Evolutionary conservation across 805 yeast genomes (phyloP).

Genomic region (Metschnikowia arizonensis): DNA sequence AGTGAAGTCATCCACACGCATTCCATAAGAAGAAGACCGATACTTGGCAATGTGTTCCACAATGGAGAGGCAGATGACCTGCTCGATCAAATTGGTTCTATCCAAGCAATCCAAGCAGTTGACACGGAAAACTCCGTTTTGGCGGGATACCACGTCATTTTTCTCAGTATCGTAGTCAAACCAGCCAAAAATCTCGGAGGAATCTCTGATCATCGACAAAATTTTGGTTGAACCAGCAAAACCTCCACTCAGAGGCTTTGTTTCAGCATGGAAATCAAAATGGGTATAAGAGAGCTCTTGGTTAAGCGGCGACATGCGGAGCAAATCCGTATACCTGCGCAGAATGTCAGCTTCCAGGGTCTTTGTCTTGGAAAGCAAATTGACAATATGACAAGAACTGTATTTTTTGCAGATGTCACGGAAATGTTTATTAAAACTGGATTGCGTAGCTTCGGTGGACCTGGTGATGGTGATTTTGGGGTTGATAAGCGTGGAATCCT

Average conservation of each 20-base stretch:
- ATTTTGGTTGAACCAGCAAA: slow-evolving; percentile 78
- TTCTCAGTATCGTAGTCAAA: slow-evolving; percentile 62
- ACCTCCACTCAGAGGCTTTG: slow-evolving; percentile 70
- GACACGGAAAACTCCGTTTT: slow-evolving; percentile 86
- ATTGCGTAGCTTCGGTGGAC: slow-evolving; percentile 87
- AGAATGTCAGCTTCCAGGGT: slow-evolving; percentile 72
- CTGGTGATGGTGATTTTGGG: slow-evolving; percentile 89
- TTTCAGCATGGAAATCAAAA: slow-evolving; percentile 92
- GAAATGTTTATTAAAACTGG: slow-evolving; percentile 82
- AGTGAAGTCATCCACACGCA: slow-evolving; percentile 13
- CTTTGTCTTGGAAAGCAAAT: slow-evolving; percentile 71
- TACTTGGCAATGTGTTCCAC: slow-evolving; percentile 37
- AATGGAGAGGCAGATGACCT: slow-evolving; percentile 72
- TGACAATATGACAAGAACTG: slow-evolving; percentile 87
- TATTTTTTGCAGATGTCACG: slow-evolving; percentile 63
- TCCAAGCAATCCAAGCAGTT: slow-evolving; percentile 95
- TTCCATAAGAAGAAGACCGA: slow-evolving; percentile 3
- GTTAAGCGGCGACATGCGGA: slow-evolving; percentile 28
- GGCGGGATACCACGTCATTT: slow-evolving; percentile 61
- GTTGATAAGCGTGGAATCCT: slow-evolving; percentile 83
- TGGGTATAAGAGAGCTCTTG: slow-evolving; percentile 54
- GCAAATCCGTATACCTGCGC: slow-evolving; percentile 59
- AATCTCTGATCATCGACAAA: slow-evolving; percentile 57
- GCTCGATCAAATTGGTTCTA: slow-evolving; percentile 85
- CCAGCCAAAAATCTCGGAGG: slow-evolving; percentile 77